phyloP scores from a whole-genome alignment of 2,329 filamentous ascomycete species.

The Botrytis hyacinthi region DNA sequence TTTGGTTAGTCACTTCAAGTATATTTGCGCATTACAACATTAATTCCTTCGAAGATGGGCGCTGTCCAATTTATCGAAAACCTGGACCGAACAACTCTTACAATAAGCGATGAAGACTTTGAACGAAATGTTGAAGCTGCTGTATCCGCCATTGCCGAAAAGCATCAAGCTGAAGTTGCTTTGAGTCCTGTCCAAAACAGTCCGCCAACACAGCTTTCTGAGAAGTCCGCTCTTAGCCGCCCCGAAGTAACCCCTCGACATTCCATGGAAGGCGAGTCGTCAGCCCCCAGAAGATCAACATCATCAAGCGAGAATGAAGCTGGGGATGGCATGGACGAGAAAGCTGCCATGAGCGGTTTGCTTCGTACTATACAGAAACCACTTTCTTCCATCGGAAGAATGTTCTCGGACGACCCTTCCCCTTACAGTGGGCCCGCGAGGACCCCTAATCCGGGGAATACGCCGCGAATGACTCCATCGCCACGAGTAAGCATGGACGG shows the following conservation, averaged over 20 bases:
- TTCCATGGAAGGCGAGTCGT: constrained; percentile 59
- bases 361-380: constrained; percentile 89
- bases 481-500: constrained; percentile 33
- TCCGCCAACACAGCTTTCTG: constrained; percentile 41
- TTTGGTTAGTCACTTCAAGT: constrained; percentile 55
- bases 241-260: constrained; percentile 59
- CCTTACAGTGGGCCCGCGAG: constrained; percentile 40
- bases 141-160: constrained; percentile 92
- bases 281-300: constrained; percentile 54
- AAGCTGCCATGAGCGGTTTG: constrained; percentile 77
- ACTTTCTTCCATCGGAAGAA: constrained; percentile 86
- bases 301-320: constrained; percentile 53
- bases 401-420: constrained; percentile 74
- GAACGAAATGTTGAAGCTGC: constrained; percentile 95
- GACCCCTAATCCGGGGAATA: constrained; percentile 48
- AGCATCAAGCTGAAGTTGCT: constrained; percentile 64
- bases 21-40: constrained; percentile 6
- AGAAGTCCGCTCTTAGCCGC: constrained; percentile 50
- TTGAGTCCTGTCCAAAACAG: constrained; percentile 30
- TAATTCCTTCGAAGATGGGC: constrained; percentile 61
- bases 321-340: constrained; percentile 62
- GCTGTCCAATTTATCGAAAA: constrained; percentile 96
- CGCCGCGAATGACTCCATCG: constrained; percentile 38
- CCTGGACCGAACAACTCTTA: constrained; percentile 88
- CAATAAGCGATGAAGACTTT: constrained; percentile 92